Base-by-base conservation (phyloP, 1,284 basidiomycete species). In the Ceraceosorus bombacis region DNA sequence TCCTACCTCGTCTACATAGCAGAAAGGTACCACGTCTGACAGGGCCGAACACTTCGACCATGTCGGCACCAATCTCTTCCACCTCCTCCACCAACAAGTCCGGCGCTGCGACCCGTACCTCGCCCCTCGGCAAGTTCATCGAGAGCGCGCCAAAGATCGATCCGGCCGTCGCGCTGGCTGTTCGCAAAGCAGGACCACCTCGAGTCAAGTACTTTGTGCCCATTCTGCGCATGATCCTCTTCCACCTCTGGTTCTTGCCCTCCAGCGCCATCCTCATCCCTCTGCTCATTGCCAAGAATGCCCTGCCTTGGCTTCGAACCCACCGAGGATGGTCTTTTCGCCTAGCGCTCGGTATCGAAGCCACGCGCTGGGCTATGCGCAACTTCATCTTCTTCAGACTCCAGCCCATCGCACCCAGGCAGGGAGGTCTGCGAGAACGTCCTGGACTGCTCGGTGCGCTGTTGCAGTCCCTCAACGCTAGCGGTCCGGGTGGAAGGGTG, bases 361-460 rank as follows among this genome's bases (percentile, higher is more conserved):
- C 71, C 13, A 65, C 68, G 5, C 65, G 67, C 41, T 64, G 65
- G 17, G 63, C 71, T 36, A 68, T 76, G 57, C 62, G 64, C 41
- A 63, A 65, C 49, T 60, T 72, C 37, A 66, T 67, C 55, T 62
- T 66, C 49, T 71, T 73, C 39, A 46, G 55, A 15, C 61, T 75
- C 5, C 73, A 74, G 60, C 74, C 74, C 46, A 59, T 75, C 41
- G 66, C 59, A 2, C 70, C 73, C 2, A 64, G 73, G 38, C 67
- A 71, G 61, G 64, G 67, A 8, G 73, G 74, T 2, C 63, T 65
- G 50, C 66, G 73, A 10, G 74, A 74, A 57, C 53, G 59, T 53
- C 64, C 67, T 60, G 64, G 66, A 27, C 9, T 67, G n/a, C 9
- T 76, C 10, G 70, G 64, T 12, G 60, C 61, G 43, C 37, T 73